Evolutionary conservation across 148 eudicot species (phyloP).

Genomic region (Rheum nobile): DNA sequence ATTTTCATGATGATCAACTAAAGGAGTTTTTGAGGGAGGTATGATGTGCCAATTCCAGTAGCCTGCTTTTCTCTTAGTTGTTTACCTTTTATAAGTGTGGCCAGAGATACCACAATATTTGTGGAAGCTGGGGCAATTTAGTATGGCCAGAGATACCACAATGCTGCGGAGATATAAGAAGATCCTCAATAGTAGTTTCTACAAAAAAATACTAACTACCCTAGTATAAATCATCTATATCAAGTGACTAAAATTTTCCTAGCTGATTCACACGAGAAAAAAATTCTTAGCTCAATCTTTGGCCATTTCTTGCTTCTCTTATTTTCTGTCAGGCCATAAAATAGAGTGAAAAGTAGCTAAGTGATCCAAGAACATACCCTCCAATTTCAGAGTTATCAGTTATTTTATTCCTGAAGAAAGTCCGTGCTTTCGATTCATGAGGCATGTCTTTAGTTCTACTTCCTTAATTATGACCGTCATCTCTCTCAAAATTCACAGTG

Average conservation of each 20-base stretch:
- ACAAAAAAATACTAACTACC: neutral
- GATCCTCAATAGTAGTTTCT: neutral
- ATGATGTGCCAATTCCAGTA: neutral
- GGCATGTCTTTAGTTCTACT: no score
- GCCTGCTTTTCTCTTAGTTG: neutral
- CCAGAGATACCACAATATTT: neutral
- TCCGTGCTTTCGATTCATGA: neutral
- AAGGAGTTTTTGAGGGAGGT: slow-evolving; percentile 15
- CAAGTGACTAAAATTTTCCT: neutral
- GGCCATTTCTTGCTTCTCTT: neutral
- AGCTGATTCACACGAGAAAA: neutral
- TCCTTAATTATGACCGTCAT: no score
- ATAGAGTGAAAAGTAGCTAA: neutral
- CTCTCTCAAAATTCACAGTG: no score
- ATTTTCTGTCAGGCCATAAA: neutral
- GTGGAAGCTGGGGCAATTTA: neutral
- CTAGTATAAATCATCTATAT: neutral
- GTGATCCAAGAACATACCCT: neutral
- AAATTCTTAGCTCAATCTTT: neutral
- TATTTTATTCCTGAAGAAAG: neutral
- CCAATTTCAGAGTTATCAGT: neutral
- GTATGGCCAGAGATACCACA: neutral
- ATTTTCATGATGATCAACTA: slow-evolving; percentile 12
- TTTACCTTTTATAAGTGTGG: neutral
- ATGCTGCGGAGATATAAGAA: neutral